Evolutionary conservation across 2,329 filamentous ascomycete genomes (phyloP), one percentile per base, ranked within the genome.

Genomic region (Chrysoporthe deuterocubensis): DNA sequence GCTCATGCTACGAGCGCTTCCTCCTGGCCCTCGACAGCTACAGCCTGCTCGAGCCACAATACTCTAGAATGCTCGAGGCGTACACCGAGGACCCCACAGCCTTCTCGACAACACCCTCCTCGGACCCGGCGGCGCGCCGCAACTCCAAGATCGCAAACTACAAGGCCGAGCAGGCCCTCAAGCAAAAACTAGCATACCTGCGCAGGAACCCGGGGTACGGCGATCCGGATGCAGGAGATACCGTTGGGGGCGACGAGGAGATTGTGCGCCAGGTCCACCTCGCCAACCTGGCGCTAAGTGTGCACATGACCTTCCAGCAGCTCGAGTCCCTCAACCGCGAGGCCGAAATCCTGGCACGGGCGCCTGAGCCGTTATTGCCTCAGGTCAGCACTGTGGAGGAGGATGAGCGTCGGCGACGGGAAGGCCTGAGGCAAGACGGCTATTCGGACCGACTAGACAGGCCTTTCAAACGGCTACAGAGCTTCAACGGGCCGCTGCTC

Each of bases 281-380:
- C 40, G 89, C 94, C 0, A 89, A 93, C 72, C 82, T 97, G 56
- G 83, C 87, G 21, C 89, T 94, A 71, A 88, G 86, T 74, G 87
- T 90, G 3, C 93, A 97, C 78, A 88, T 92, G 76, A 85, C 94
- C 5, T 96, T 98, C 74, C 92, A 96, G 76, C 87, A 90, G 0
- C 86, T 99, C n/a, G 96, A 98, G 78, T 88, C 92, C 21, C 85
- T 97, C 67, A 92, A 91, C 52, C 91, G 93, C 73, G 96, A 99
- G 80, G 78, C 93, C 67, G 89, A 94, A 68, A 91, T 99, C 72
- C 84, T 99, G 18, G 89, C 91, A 1, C 85, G 90, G 73, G 92
- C 92, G 48, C 92, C 92, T 64, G 84, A 77, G 74, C 85, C 78
- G 42, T 79, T 75, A 71, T 77, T 73, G 71, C 80, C 72, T 72